Percentiles rank a stretch among this genome's conserved stretches.
These are phyloP conservation scores for Dioscorea alata DNA, from an alignment of 106 monocot genomes.

Conservation along the genomic window DNA sequence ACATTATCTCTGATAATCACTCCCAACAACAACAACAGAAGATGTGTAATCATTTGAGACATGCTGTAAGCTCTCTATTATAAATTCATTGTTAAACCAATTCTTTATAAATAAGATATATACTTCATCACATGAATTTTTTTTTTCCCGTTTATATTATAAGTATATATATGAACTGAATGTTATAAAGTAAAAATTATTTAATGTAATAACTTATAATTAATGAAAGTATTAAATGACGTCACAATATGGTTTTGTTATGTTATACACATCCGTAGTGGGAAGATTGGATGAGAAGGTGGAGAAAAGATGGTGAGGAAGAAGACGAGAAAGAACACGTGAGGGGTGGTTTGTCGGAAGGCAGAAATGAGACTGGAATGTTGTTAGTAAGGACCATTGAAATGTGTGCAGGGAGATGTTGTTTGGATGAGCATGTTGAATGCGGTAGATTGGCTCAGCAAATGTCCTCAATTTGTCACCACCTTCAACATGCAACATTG, in stretches of 20 bases:
- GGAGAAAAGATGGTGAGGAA: constrained; percentile 2
- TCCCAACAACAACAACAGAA: neutral
- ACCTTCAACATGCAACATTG: neutral
- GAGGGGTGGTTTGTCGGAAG: neutral
- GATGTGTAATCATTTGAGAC: constrained; percentile 9
- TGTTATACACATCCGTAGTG: constrained; percentile 22
- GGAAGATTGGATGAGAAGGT: constrained; percentile 33
- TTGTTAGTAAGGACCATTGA: constrained; percentile 32
- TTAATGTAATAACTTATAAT: too few relatives aligned
- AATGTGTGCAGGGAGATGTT: constrained; percentile 23
- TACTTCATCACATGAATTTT: too few relatives aligned
- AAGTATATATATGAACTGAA: too few relatives aligned
- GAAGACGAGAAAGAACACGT: neutral
- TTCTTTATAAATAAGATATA: too few relatives aligned
- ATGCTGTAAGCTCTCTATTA: constrained; percentile 26
- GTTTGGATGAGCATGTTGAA: constrained; percentile 4
- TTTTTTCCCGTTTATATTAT: too few relatives aligned
- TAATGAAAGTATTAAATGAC: neutral
- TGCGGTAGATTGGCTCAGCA: constrained; percentile 13
- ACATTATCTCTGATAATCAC: neutral
- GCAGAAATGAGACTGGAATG: constrained; percentile 4
- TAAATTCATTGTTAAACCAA: too few relatives aligned
- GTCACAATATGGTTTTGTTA: neutral
- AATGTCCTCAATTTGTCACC: constrained; percentile 24
- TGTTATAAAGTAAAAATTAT: too few relatives aligned